Evolutionary conservation across 768 basidiomycete genomes (phyloP), one percentile per base, ranked within the genome.

Genomic region (Obba rivulosa): DNA sequence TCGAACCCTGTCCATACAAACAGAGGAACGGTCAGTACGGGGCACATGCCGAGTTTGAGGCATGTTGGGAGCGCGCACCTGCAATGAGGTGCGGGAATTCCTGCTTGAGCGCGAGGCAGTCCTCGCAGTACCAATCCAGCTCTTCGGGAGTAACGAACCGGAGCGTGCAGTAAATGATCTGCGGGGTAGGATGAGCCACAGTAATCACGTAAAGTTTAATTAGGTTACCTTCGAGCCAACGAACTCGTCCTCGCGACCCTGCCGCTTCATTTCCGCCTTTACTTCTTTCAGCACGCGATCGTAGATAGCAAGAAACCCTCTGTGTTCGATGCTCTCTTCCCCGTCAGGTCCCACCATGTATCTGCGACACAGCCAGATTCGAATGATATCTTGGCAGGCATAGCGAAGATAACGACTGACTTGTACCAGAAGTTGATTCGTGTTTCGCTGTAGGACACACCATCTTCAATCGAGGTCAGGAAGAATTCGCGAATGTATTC

Each of bases 91-190:
- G 74, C 18, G 86, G 87, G 58, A 86, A 89, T 47, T 79, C 77
- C 59, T 84, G 77, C 63, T 87, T 89, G 51, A 90, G 68, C 8
- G 69, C 66, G 45, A 90, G 78, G 54, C 87, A 87, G 55, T 91
- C 87, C 48, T 85, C 81, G n/a, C 81, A 63, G 60, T 81, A 82
- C 76, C 75, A 79, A 23, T 77, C 75, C 13, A 90, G 59, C 49
- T 79, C 77, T 40, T 83, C 78, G 8, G 69, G 64, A 1, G 75
- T 69, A 41, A 83, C 70, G 51, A 73, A 66, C 21, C 82, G 76
- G 38, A 86, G 57, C 0, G 84, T 83, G 3, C 77, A 71, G 56
- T 88, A 88, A 48, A 90, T 88, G 40, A 90, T 77, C 84, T 88
- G 49, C 28, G 28, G 7, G n/a, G 25, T n/a, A 41, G 8, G 10